phyloP scores from a whole-genome alignment of 129 eudicot genomes.

The Flaveria sonorensis region DNA sequence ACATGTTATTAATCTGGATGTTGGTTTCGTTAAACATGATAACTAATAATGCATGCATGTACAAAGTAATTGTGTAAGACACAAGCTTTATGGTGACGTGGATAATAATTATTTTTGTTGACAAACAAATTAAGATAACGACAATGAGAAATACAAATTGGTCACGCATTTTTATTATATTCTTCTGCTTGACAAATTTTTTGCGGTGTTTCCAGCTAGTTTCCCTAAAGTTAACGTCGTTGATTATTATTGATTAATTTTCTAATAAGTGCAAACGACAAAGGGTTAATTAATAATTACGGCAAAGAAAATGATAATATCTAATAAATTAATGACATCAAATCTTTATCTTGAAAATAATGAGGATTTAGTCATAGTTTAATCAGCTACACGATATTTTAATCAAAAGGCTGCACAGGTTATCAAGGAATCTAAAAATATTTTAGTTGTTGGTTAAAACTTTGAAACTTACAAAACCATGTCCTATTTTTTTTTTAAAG shows the following conservation, averaged over 20 bases:
- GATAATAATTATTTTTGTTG: constrained; percentile 15
- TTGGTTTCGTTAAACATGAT: not conserved
- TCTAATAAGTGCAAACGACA: constrained; percentile 23
- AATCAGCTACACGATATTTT: constrained; percentile 24
- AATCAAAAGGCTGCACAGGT: constrained; percentile 22
- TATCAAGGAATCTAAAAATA: constrained; percentile 22
- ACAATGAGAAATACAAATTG: constrained; percentile 36
- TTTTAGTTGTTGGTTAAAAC: not conserved
- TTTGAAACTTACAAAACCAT: not conserved
- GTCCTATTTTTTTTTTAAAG: not conserved
- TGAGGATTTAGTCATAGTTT: constrained; percentile 23
- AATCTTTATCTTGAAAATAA: constrained; percentile 31
- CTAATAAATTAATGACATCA: constrained; percentile 16
- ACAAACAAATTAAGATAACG: constrained; percentile 13
- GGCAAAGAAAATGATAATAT: constrained; percentile 19
- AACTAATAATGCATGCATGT: not conserved
- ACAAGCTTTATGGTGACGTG: not conserved
- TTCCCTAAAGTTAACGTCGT: constrained; percentile 30
- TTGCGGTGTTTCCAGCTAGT: constrained; percentile 37
- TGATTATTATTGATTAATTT: constrained; percentile 11
- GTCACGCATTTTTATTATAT: constrained; percentile 16
- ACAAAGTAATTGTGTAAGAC: not conserved
- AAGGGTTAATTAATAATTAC: constrained; percentile 6
- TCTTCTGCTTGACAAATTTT: constrained; percentile 5
- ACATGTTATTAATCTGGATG: not conserved